Percentiles rank a stretch among this genome's conserved stretches.
Conservation (phyloP, 1,284 basidiomycete species). For the Leccinum pallidistipes region DNA sequence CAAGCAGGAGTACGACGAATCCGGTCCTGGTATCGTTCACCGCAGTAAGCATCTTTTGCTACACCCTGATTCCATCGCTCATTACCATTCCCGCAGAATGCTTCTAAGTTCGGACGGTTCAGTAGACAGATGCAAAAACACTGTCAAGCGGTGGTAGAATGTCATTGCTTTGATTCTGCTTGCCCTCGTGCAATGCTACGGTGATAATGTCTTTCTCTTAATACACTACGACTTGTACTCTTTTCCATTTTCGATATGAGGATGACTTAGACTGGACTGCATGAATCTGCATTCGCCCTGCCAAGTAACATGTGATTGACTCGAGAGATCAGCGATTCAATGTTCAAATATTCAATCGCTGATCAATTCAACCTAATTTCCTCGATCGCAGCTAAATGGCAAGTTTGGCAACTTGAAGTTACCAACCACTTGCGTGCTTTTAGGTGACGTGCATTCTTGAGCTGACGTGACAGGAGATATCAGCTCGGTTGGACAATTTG, state of each 20-base stretch:
- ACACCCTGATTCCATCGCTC: neutral
- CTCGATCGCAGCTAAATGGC: neutral
- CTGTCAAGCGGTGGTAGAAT: constrained; percentile 30
- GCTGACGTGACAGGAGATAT: neutral
- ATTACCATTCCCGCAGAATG: constrained; percentile 28
- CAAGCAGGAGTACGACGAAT: constrained; percentile 92
- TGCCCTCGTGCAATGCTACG: constrained; percentile 16
- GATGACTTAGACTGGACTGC: constrained; percentile 1
- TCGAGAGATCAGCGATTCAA: neutral
- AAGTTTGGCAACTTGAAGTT: neutral
- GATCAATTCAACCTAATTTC: neutral
- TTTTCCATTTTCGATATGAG: constrained; percentile 1
- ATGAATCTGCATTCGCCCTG: neutral
- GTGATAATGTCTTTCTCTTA: constrained; percentile 20
- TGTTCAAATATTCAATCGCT: neutral
- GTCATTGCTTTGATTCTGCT: constrained; percentile 20
- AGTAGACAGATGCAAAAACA: constrained; percentile 24
- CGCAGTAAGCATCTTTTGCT: constrained; percentile 53
- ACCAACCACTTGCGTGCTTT: neutral
- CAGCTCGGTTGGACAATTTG: neutral
- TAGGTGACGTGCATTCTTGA: neutral
- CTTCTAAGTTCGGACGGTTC: constrained; percentile 29
- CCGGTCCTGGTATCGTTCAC: constrained; percentile 82
- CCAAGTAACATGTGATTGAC: neutral
- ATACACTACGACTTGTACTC: constrained; percentile 28